Conservation (phyloP, 345 rosid genomes). For the Stellera chamaejasme region DNA sequence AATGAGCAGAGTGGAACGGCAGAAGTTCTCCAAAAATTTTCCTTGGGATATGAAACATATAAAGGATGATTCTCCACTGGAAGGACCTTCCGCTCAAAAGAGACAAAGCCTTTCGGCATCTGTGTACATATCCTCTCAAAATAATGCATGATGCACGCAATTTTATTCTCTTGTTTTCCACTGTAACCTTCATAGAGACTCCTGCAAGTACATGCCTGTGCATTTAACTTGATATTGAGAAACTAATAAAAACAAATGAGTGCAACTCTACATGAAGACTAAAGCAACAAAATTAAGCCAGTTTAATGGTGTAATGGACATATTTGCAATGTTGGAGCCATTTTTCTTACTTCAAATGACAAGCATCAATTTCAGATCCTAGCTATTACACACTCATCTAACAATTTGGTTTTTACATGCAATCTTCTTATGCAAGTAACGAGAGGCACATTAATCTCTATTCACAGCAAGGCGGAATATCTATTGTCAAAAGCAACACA, state of each 20-base stretch:
- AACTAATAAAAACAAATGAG: slow-evolving; percentile 1
- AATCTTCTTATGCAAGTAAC: too few relatives aligned
- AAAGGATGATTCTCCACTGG: slow-evolving; percentile 26
- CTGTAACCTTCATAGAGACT: slow-evolving; percentile 49
- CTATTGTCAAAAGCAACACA: too few relatives aligned
- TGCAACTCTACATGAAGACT: not conserved
- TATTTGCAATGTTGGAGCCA: too few relatives aligned
- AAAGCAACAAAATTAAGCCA: not conserved
- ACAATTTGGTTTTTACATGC: too few relatives aligned
- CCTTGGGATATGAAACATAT: slow-evolving; percentile 32
- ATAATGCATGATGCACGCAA: slow-evolving; percentile 71
- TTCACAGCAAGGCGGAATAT: too few relatives aligned
- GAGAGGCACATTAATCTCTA: too few relatives aligned
- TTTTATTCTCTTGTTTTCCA: slow-evolving; percentile 63
- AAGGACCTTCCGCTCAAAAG: slow-evolving; percentile 87
- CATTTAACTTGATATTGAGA: not conserved
- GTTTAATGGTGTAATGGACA: too few relatives aligned
- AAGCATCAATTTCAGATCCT: too few relatives aligned
- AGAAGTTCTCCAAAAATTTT: slow-evolving; percentile 72
- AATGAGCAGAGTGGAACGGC: slow-evolving; percentile 48
- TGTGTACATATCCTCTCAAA: slow-evolving; percentile 61
- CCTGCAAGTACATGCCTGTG: slow-evolving; percentile 33
- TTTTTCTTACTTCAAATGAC: too few relatives aligned
- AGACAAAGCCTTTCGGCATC: slow-evolving; percentile 56
- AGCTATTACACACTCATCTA: too few relatives aligned